Evolutionary conservation across 805 yeast genomes (phyloP).

Genomic region (Candida germanica): DNA sequence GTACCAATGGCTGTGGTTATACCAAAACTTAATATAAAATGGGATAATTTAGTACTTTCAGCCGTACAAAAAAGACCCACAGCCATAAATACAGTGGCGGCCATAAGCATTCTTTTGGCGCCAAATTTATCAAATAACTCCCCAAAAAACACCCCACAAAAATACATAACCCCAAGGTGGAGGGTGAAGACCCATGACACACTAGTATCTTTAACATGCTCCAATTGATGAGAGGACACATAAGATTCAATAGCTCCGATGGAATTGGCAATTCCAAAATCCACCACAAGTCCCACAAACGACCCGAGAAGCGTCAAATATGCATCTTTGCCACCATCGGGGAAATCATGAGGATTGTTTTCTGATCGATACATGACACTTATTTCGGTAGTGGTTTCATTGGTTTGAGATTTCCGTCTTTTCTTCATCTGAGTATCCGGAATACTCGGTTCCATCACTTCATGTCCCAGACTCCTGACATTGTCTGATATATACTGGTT

Average conservation of each 20-base stretch:
- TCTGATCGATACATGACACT: conserved; percentile 18
- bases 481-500: too few species aligned
- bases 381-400: conserved; percentile 2
- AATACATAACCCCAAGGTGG: conserved; percentile 28
- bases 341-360: conserved; percentile 20
- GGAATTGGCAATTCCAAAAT: conserved; percentile 28
- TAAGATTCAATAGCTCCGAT: conserved; percentile 28
- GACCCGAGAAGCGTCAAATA: conserved; percentile 24
- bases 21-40: conserved; percentile 26
- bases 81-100: conserved; percentile 19
- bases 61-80: conserved; percentile 26
- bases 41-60: conserved; percentile 21
- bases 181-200: conserved; percentile 32
- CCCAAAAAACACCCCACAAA: conserved; percentile 29
- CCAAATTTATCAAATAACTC: conserved; percentile 28
- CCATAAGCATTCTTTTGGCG: conserved; percentile 18
- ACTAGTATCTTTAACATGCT: conserved; percentile 16
- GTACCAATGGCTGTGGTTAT: conserved; percentile 27
- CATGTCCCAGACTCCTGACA: too few species aligned
- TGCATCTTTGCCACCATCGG: conserved; percentile 30
- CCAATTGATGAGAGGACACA: conserved; percentile 20
- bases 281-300: conserved; percentile 26
- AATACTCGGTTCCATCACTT: too few species aligned
- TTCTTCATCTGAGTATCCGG: background rate
- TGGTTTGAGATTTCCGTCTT: background rate